Conservation (phyloP, 345 rosid genomes). For the Pistacia atlantica region DNA sequence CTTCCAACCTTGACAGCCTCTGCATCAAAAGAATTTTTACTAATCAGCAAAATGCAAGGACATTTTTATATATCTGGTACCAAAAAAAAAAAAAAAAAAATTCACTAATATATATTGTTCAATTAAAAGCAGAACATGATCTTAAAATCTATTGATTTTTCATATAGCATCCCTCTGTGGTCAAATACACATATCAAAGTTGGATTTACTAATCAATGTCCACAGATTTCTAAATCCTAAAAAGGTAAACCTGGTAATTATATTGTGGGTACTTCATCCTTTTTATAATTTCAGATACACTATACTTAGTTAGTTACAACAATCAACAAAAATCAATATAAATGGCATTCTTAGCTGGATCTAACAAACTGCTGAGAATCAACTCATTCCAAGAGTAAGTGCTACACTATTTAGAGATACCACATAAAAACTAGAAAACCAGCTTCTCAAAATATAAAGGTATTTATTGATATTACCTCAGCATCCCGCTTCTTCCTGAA, state of each 20-base stretch:
- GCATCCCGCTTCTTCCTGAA: constrained; percentile 92
- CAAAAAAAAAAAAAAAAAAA: neutral
- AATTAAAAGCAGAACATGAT: neutral
- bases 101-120: neutral
- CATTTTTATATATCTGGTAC: neutral
- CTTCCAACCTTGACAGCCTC: constrained; percentile 87
- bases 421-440: constrained; percentile 16
- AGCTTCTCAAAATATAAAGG: constrained; percentile 9
- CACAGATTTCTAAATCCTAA: neutral
- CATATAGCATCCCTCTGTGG: neutral
- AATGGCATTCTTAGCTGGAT: constrained; percentile 5
- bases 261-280: neutral
- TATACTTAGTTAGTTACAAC: neutral
- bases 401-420: constrained; percentile 11
- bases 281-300: neutral
- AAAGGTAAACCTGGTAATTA: constrained; percentile 4
- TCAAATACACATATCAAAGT: neutral
- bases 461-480: constrained; percentile 57
- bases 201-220: neutral
- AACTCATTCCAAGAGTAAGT: constrained; percentile 1
- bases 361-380: constrained; percentile 1
- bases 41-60: constrained; percentile 29
- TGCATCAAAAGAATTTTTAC: constrained; percentile 35
- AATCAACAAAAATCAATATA: constrained; percentile 3
- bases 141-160: neutral